Evolutionary conservation across 495 filamentous ascomycete species (phyloP).

Genomic region (Annulohypoxylon moriforme): DNA sequence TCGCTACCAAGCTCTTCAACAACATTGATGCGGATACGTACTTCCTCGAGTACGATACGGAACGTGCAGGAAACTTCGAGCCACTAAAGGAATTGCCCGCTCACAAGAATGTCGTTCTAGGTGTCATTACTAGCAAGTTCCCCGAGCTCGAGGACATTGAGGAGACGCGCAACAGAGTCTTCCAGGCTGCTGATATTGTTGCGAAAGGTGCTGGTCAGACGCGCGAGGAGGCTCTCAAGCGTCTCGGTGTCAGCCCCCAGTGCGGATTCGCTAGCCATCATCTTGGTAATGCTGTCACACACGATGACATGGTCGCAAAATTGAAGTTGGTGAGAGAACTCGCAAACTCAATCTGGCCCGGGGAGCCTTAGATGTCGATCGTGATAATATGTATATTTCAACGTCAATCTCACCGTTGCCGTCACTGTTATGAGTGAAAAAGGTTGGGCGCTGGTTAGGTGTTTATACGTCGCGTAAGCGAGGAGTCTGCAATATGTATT

Average conservation of each 20-base stretch:
- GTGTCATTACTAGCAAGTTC: slow-evolving; percentile 76
- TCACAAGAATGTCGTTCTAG: slow-evolving; percentile 76
- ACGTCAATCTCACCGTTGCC: neutral
- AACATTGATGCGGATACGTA: slow-evolving; percentile 73
- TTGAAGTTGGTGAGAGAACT: slow-evolving; percentile 70
- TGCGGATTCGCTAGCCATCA: slow-evolving; percentile 76
- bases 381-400: neutral
- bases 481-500: slow-evolving; percentile 35
- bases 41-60: slow-evolving; percentile 79
- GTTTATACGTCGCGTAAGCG: neutral
- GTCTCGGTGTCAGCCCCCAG: slow-evolving; percentile 74
- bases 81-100: slow-evolving; percentile 71
- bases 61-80: slow-evolving; percentile 74
- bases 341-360: slow-evolving; percentile 72
- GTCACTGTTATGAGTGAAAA: neutral
- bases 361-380: slow-evolving; percentile 56
- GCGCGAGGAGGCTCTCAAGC: slow-evolving; percentile 67
- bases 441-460: neutral
- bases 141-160: slow-evolving; percentile 72
- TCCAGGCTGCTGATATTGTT: slow-evolving; percentile 70
- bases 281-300: slow-evolving; percentile 68
- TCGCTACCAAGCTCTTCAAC: slow-evolving; percentile 76
- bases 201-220: slow-evolving; percentile 67
- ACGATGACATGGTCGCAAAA: slow-evolving; percentile 73
- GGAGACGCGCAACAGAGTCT: slow-evolving; percentile 70